phyloP scores from a whole-genome alignment of 176 grass and related monocot genomes.

The Leersia perrieri region DNA sequence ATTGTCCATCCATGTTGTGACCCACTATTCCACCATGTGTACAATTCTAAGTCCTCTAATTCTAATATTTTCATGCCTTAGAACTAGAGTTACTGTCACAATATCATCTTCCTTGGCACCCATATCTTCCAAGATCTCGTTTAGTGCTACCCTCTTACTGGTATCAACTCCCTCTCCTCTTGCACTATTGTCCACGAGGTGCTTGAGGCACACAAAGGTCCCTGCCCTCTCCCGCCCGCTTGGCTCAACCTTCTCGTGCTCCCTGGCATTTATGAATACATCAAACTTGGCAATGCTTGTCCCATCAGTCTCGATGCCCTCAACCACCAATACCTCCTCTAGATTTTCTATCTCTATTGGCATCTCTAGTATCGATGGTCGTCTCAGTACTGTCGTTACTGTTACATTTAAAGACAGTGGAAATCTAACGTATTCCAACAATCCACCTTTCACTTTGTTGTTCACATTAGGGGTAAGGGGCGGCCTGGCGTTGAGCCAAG shows the following conservation, averaged over 20 bases:
- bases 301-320: too few species aligned
- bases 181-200: neutral
- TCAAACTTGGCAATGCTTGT: too few species aligned
- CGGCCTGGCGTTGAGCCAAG: constrained; percentile 19
- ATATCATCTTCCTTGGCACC: constrained; percentile 20
- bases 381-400: neutral
- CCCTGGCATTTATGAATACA: too few species aligned
- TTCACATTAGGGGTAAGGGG: neutral
- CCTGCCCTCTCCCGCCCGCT: constrained; percentile 39
- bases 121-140: constrained; percentile 42
- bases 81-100: constrained; percentile 49
- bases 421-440: neutral
- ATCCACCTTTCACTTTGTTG: neutral
- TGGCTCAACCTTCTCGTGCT: too few species aligned
- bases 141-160: constrained; percentile 43
- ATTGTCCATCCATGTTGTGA: too few species aligned
- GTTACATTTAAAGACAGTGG: neutral
- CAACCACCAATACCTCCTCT: constrained; percentile 39
- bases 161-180: constrained; percentile 11
- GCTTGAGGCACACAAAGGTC: constrained; percentile 40
- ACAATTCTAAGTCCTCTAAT: constrained; percentile 27
- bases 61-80: constrained; percentile 21
- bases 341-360: too few species aligned
- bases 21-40: neutral
- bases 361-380: neutral